Conservation (phyloP, 768 basidiomycete genomes). For the Rhizopogon roseolus region DNA sequence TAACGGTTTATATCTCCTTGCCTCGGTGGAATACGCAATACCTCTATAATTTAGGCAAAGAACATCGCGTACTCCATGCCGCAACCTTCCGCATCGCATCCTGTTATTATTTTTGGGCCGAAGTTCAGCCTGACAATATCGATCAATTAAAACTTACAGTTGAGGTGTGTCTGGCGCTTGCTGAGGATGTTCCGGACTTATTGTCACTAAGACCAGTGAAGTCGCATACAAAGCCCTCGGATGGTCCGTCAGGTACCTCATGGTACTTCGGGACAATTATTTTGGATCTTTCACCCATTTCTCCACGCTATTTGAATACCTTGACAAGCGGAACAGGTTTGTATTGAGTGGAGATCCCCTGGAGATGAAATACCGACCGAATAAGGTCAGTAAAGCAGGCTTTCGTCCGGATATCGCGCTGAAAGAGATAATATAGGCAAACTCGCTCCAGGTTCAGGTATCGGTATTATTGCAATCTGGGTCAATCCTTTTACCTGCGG, state of each 20-base stretch:
- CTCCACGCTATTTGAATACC: conserved; percentile 80
- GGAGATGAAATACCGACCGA: conserved; percentile 71
- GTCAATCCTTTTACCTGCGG: conserved; percentile 59
- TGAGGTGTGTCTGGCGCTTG: conserved; percentile 32
- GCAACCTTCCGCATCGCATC: conserved; percentile 54
- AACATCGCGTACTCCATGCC: conserved; percentile 58
- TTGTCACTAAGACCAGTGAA: conserved; percentile 38
- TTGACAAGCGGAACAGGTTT: conserved; percentile 57
- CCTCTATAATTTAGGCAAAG: conserved; percentile 56
- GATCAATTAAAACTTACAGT: conserved; percentile 75
- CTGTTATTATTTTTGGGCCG: conserved; percentile 70
- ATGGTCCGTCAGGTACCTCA: conserved; percentile 86
- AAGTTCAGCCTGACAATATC: conserved; percentile 62
- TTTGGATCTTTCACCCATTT: conserved; percentile 93
- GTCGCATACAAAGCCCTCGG: conserved; percentile 69
- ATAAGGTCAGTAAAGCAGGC: conserved; percentile 46
- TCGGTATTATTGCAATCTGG: conserved; percentile 47
- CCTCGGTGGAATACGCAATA: conserved; percentile 90
- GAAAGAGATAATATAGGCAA: conserved; percentile 48
- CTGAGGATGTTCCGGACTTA: background rate
- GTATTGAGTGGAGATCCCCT: conserved; percentile 78
- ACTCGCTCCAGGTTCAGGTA: conserved; percentile 75
- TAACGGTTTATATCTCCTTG: conserved; percentile 56
- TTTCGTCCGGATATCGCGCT: background rate
- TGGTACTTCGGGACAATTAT: conserved; percentile 91